These are phyloP conservation scores for Vitis cinerea DNA, from an alignment of 164 flowering plant genomes.

Conservation along the genomic window DNA sequence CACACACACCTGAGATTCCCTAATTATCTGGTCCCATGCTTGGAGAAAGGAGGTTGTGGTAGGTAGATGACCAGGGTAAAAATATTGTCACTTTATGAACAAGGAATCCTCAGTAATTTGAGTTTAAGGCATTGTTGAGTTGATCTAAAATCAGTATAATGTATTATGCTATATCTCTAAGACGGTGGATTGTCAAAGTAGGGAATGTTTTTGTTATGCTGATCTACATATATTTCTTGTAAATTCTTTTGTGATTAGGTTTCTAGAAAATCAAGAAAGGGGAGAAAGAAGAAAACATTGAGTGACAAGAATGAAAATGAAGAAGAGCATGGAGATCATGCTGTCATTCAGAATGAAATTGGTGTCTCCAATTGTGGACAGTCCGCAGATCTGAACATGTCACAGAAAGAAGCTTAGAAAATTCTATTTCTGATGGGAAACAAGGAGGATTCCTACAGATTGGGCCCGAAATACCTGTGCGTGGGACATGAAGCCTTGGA, in stretches of 20 bases:
- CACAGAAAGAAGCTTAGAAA: conserved; percentile 13
- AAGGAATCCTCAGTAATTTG: too few species aligned
- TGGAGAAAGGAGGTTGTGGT: too few species aligned
- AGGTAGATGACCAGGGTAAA: too few species aligned
- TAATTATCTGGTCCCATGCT: too few species aligned
- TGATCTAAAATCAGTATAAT: too few species aligned
- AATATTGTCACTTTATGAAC: too few species aligned
- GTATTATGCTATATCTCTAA: too few species aligned
- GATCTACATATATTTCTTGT: background rate
- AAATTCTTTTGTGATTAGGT: conserved; percentile 42
- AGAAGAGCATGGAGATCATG: conserved; percentile 20
- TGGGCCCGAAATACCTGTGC: conserved; percentile 24
- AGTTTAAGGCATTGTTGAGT: too few species aligned
- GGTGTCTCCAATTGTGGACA: conserved; percentile 24
- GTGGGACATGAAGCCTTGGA: conserved; percentile 13
- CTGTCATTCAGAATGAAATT: conserved; percentile 20
- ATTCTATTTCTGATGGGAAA: conserved; percentile 26
- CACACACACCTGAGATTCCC: too few species aligned
- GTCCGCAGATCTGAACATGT: conserved; percentile 12
- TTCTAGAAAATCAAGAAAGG: conserved; percentile 63
- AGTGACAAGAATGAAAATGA: conserved; percentile 26
- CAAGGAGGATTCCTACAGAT: conserved; percentile 21
- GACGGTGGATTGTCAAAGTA: too few species aligned
- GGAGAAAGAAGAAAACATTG: background rate
- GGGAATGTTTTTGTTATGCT: too few species aligned